Evolutionary conservation across 257 asterid species (phyloP).

Genomic region (Verbascum thapsus): DNA sequence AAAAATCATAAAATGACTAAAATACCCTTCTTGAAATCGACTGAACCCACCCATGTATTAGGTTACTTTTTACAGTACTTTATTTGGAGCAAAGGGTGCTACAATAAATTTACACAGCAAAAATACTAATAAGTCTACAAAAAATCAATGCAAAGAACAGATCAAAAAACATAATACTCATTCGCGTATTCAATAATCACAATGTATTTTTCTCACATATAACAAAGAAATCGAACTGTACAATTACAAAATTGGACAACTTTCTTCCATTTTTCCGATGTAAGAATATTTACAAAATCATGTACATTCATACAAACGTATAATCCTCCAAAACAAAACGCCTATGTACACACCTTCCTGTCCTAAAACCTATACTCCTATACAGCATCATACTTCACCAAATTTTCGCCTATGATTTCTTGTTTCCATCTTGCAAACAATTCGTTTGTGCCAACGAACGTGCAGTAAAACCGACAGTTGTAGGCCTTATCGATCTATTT

Average conservation of each 20-base stretch:
- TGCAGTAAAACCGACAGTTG: conserved; percentile 88
- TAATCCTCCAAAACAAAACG: conserved; percentile 26
- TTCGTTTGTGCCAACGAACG: conserved; percentile 78
- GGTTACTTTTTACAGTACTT: too few species aligned
- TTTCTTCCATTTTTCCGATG: conserved; percentile 14
- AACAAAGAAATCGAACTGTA: conserved; percentile 11
- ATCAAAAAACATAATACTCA: background rate
- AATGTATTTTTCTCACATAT: conserved; percentile 6
- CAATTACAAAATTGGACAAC: conserved; percentile 34
- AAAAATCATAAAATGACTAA: too few species aligned
- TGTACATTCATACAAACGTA: conserved; percentile 23
- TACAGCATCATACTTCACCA: too few species aligned
- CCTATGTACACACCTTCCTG: conserved; percentile 30
- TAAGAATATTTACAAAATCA: conserved; percentile 29
- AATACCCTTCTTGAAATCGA: too few species aligned
- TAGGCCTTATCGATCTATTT: conserved; percentile 70
- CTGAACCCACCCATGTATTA: too few species aligned
- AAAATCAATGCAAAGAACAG: too few species aligned
- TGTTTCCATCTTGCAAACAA: conserved; percentile 44
- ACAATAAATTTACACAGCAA: background rate
- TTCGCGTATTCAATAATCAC: conserved; percentile 6
- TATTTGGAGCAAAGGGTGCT: too few species aligned
- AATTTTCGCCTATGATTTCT: conserved; percentile 11
- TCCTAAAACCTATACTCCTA: background rate
- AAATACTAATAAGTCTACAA: background rate